A percentile compares a stretch with the other conserved stretches of the same genome.
phyloP scores from a whole-genome alignment of 2,329 filamentous ascomycete species.

The Boeremia lycopersici region DNA sequence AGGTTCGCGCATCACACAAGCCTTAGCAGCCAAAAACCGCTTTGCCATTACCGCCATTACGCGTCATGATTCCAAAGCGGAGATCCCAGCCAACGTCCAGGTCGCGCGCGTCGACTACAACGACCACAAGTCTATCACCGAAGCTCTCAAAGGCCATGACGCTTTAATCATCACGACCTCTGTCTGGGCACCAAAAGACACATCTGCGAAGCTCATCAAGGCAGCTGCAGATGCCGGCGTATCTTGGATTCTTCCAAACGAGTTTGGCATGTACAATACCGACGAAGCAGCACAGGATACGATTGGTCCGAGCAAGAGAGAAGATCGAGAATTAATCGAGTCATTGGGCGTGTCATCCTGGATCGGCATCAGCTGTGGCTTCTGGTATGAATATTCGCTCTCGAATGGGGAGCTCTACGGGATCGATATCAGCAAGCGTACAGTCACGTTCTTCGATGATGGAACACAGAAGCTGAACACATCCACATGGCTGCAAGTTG shows the following conservation, averaged over 20 bases:
- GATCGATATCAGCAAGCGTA: conserved; percentile 44
- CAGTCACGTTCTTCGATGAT: conserved; percentile 34
- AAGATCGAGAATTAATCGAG: conserved; percentile 22
- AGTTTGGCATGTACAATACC: conserved; percentile 44
- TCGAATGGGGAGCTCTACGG: conserved; percentile 35
- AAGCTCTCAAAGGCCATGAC: conserved; percentile 47
- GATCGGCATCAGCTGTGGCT: conserved; percentile 30
- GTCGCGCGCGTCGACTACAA: conserved; percentile 56
- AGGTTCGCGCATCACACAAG: conserved; percentile 35
- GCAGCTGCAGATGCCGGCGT: conserved; percentile 48
- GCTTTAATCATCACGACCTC: conserved; percentile 48
- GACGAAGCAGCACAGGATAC: conserved; percentile 11
- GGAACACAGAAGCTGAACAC: conserved; percentile 40
- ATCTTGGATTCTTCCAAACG: conserved; percentile 49
- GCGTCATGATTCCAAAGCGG: conserved; percentile 52
- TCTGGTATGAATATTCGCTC: conserved; percentile 49
- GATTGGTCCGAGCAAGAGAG: conserved; percentile 16
- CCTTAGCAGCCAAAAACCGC: conserved; percentile 55
- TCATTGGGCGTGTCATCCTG: conserved; percentile 35
- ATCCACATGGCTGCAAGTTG: conserved; percentile 26
- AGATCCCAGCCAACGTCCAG: conserved; percentile 49
- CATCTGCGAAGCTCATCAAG: conserved; percentile 39
- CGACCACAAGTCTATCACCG: conserved; percentile 48
- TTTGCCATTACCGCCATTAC: conserved; percentile 57
- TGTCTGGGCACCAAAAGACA: conserved; percentile 34